A percentile compares a stretch with the other conserved stretches of the same genome.
Evolutionary conservation across 306 rosid genomes (phyloP).

Genomic region (cucumber (Cucumis sativus)): DNA sequence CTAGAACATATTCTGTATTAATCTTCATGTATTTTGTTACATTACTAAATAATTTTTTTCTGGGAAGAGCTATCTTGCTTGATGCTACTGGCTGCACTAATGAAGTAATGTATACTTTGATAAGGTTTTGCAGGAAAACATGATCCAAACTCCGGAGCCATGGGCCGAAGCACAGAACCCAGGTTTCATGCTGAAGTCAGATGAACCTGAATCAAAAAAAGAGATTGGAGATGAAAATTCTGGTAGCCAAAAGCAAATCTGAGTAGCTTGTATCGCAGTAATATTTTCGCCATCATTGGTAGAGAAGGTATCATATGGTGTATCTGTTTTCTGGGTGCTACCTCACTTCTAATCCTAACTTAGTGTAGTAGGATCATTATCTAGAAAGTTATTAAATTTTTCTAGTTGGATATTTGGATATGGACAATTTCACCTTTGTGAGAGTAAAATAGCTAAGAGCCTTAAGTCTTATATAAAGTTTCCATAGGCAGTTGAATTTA

Average conservation of each 20-base stretch:
- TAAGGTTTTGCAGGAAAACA: conserved; percentile 54
- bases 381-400: background rate
- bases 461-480: background rate
- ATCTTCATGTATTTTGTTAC: background rate
- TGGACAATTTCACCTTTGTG: background rate
- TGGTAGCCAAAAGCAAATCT: background rate
- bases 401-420: conserved; percentile 2
- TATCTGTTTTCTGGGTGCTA: conserved; percentile 2
- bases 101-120: conserved; percentile 3
- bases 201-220: conserved; percentile 17
- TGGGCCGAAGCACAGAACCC: conserved; percentile 20
- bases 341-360: conserved; percentile 4
- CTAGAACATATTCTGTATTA: background rate
- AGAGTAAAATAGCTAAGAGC: background rate
- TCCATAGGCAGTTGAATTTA: background rate
- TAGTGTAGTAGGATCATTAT: background rate
- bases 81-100: conserved; percentile 9
- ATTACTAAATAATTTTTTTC: background rate
- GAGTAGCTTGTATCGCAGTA: conserved; percentile 1
- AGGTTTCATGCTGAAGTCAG: conserved; percentile 21
- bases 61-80: background rate
- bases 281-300: background rate
- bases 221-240: conserved; percentile 22
- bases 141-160: conserved; percentile 26
- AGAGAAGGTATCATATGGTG: conserved; percentile 7